A percentile compares a stretch with the other conserved stretches of the same genome.
These are phyloP conservation scores for Coelastrella sp. DNA, from an alignment of 139 green algal species.

Conservation along the genomic window DNA sequence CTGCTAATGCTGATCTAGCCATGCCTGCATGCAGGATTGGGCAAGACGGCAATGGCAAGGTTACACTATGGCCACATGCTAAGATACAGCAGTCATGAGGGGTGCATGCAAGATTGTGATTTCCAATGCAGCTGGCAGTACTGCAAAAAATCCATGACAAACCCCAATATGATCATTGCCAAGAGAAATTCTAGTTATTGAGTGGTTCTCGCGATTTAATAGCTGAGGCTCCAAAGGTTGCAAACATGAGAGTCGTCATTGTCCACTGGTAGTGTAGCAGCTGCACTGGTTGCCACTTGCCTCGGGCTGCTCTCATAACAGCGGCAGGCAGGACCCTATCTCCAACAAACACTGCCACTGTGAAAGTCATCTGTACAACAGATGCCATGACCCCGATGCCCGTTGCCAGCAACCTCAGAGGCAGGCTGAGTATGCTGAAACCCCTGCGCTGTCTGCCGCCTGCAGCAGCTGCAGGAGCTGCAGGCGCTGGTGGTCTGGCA, in stretches of 20 bases:
- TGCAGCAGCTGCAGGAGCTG: conserved; percentile 4
- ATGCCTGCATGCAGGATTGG: background rate
- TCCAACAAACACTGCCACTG: conserved; percentile 51
- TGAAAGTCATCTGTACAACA: conserved; percentile 41
- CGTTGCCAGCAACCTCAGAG: conserved; percentile 53
- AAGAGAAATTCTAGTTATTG: too few relatives aligned
- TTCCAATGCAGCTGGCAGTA: background rate
- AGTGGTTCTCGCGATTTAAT: too few relatives aligned
- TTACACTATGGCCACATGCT: background rate
- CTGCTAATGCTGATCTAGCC: background rate
- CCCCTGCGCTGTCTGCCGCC: conserved; percentile 10
- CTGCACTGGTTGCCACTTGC: conserved; percentile 14
- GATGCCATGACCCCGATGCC: conserved; percentile 52
- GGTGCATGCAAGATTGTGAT: too few relatives aligned
- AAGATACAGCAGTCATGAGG: conserved; percentile 1
- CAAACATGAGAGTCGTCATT: too few relatives aligned
- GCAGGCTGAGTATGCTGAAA: conserved; percentile 33
- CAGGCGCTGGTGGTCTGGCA: conserved; percentile 7
- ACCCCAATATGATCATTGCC: too few relatives aligned
- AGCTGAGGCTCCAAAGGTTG: too few relatives aligned
- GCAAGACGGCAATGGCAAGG: background rate
- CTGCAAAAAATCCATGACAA: too few relatives aligned
- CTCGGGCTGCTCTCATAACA: conserved; percentile 51
- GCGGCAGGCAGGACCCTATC: conserved; percentile 60
- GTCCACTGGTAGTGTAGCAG: background rate